Evolutionary conservation across 495 filamentous ascomycete species (phyloP), one percentile per base, ranked within the genome.

Genomic region (Oleoguttula mirabilis): DNA sequence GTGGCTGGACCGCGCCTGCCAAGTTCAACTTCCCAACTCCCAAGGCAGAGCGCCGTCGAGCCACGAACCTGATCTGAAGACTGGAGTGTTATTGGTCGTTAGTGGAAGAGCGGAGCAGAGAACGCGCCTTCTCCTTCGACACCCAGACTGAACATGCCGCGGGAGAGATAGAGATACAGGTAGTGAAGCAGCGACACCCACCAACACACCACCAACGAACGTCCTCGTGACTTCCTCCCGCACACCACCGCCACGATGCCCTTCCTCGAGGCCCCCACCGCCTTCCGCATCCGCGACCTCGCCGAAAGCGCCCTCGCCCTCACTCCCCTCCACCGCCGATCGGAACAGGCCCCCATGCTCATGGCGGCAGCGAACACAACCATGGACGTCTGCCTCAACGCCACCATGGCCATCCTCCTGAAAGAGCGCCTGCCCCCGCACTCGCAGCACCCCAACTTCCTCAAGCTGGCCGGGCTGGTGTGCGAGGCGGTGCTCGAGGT

Each of bases 401-500:
- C 14, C 23, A 48, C 38, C 21, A 11, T 34, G 20, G 17, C 30
- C 14, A 15, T 20, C 20, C 23, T 50, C 30, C 21, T 11, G 6
- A 22, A 24, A 7, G 3, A 12, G 6, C 47, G 23, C 19, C 34
- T 39, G 1, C 39, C 43, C 14, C 43, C 43, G 11, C 49, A 52
- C 44, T 34, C 20, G 21, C 6, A 40, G 2, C 76, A 81, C 49
- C 76, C 77, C 1, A 69, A 83, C 17, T 72, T 96, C 45, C 69
- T 72, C 40, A 75, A 87, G 52, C 68, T 98, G 21, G 65, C 82
- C 21, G 70, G 93, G 6, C 76, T 98, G 27, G 88, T 98, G 44
- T 94, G 94, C 56, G 92, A 94, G 61, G 90, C 90, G 11, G 88
- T 98, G 17, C 62, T 96, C 53, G 88, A 98, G 57, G 90, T 98